Evolutionary conservation across 371 early-diverging fungal genomes (phyloP), one percentile per base, ranked within the genome.

Genomic region (Fennellomyces sp.): DNA sequence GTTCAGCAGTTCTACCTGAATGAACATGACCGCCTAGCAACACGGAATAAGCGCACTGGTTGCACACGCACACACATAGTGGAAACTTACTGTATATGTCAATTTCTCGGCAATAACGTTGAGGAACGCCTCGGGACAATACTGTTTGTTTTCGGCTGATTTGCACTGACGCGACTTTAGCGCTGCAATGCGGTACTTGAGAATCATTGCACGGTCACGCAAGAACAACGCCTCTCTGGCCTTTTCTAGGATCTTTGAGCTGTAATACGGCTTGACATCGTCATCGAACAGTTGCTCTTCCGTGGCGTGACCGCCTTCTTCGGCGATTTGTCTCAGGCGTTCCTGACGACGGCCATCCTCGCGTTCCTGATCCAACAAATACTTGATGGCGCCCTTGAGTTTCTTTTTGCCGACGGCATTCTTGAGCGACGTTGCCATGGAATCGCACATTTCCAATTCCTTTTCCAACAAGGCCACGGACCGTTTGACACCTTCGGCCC

Each of bases 61-160:
- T 45, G 21, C 3, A 23, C 21, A 45, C 23, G 5, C 19, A 23
- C 7, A 23, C 5, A 23, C 8, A 19, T 38, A 25, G 10, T 7
- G 11, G 6, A 2, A 2, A 27, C 67, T 68, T 69, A 76, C 80
- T 13, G 94, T 95, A 62, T 93, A 90, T 0, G 97, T 90, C 49
- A 98, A 75, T 68, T 98, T 97, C 56, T 96, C 94, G 0, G 96
- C 88, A 42, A 98, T 90, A 47, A 94, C 91, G 26, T 88, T 88
- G 56, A 97, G 73, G 66, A 93, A 95, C 1, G 91, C 89, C 73
- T 98, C 98, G 19, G 97, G 96, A 60, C 98, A 98, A 56, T 91
- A 86, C n/a, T 85, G 78, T 76, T 92, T 91, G 78, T 91, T 92
- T 31, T 90, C 88, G 8, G 81, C 70, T 39, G 74, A 75, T 61